phyloP scores from a whole-genome alignment of 768 basidiomycete species.

The Gymnopilus junonius region DNA sequence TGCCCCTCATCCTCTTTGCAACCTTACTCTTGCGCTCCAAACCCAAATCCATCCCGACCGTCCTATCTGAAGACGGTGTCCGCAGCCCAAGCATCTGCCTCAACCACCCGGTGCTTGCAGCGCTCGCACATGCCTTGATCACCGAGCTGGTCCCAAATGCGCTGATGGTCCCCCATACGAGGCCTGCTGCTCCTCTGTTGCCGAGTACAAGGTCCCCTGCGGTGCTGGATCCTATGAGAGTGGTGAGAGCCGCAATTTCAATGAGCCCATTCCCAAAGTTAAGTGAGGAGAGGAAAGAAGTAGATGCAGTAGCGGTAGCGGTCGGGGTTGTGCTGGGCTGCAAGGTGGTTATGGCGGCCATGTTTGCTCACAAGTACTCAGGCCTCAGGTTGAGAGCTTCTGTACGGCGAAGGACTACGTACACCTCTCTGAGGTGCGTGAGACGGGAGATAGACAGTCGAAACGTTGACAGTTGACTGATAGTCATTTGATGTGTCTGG shows the following conservation, averaged over 20 bases:
- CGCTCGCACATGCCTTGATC: constrained; percentile 3
- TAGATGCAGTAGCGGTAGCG: no score
- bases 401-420: no score
- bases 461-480: no score
- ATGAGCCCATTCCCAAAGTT: constrained; percentile 8
- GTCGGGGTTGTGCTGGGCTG: not conserved
- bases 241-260: constrained; percentile 5
- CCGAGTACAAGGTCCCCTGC: constrained; percentile 2
- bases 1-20: not conserved
- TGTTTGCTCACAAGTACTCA: not conserved
- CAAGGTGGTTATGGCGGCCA: not conserved
- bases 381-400: no score
- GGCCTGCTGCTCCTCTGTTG: not conserved
- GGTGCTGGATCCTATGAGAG: constrained; percentile 2
- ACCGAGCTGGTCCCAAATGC: constrained; percentile 1
- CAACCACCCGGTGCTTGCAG: constrained; percentile 3
- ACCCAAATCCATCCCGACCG: constrained; percentile 3
- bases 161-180: not conserved
- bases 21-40: not conserved
- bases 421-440: no score
- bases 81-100: constrained; percentile 6
- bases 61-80: not conserved
- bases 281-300: not conserved
- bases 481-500: not conserved
- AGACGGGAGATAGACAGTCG: no score